Evolutionary conservation across 2,329 filamentous ascomycete species (phyloP), one percentile per base, ranked within the genome.

Genomic region (Cordyceps cicadae): DNA sequence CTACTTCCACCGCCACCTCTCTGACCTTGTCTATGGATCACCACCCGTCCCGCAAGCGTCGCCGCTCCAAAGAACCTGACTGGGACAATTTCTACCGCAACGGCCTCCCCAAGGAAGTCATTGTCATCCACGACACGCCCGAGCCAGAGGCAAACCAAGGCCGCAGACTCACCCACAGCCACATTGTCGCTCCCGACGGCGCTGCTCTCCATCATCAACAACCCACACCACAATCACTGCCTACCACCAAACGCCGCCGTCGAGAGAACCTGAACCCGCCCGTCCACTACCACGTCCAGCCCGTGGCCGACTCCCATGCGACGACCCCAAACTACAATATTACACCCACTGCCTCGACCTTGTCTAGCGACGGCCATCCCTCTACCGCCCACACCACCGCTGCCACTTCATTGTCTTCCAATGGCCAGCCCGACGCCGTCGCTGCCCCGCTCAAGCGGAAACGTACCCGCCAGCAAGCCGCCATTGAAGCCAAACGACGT

Each of bases 371-470:
- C 73, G 85, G 90, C 64, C 95, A 90, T 15, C 88, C 88, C 37
- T 94, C 90, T 17, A 83, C 84, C 49, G 79, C 92, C 61, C 86
- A 93, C 69, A 94, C 91, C 3, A 97, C 92, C 0, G 93, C 93
- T 49, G 87, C 92, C 5, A 97, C 94, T 0, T 97, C 93, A 5
- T 75, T 84, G 48, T 86, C 84, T 0, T 84, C 83, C 3, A 81
- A 79, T 61, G 75, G 80, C 62, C 80, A 83, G 51, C 87, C 89
- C 69, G 87, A 89, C 55, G 82, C 87, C 55, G 78, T 78, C 37
- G 79, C 82, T 57, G 79, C 85, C n/a, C 90, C 92, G 39, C 89
- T 94, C 73, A 97, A 97, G 78, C 84, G 92, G 69, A 97, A 96
- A 76, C 85, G 94, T 17, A 91, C 88, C 21, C 85, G 90, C 63